Percentiles rank a stretch among this genome's conserved stretches.
phyloP scores from a whole-genome alignment of 2,329 filamentous ascomycete species.

The Dothideomycetes sp. region DNA sequence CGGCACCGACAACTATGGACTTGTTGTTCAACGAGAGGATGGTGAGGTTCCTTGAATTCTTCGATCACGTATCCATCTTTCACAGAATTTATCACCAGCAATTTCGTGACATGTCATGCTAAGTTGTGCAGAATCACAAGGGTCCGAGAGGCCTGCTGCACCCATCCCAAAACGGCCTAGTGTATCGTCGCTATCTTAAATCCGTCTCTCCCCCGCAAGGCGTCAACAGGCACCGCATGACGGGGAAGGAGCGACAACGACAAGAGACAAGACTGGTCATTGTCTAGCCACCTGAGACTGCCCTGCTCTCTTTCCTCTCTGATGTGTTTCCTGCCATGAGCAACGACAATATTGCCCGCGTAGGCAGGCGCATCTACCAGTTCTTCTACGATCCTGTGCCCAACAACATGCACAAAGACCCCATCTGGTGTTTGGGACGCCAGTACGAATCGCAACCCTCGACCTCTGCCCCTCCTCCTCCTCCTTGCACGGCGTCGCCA shows the following conservation, averaged over 20 bases:
- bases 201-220: conserved; percentile 9
- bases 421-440: conserved; percentile 74
- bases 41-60: too few species aligned
- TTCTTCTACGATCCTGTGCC: conserved; percentile 90
- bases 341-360: conserved; percentile 65
- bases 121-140: too few species aligned
- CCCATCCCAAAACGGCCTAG: too few species aligned
- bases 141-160: conserved; percentile 1
- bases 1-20: too few species aligned
- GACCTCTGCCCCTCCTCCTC: background rate
- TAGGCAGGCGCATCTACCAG: conserved; percentile 70
- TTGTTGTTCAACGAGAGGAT: too few species aligned
- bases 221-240: too few species aligned
- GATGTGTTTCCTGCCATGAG: conserved; percentile 39
- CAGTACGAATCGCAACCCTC: conserved; percentile 38
- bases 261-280: too few species aligned
- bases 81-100: too few species aligned
- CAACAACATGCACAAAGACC: conserved; percentile 63
- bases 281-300: too few species aligned
- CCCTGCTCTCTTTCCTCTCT: conserved; percentile 3
- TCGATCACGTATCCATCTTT: too few species aligned
- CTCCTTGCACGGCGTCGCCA: background rate
- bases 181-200: background rate
- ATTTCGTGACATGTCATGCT: too few species aligned
- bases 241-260: too few species aligned